Evolutionary conservation across 2,329 filamentous ascomycete genomes (phyloP).

Genomic region (Beauveria brongniartii): DNA sequence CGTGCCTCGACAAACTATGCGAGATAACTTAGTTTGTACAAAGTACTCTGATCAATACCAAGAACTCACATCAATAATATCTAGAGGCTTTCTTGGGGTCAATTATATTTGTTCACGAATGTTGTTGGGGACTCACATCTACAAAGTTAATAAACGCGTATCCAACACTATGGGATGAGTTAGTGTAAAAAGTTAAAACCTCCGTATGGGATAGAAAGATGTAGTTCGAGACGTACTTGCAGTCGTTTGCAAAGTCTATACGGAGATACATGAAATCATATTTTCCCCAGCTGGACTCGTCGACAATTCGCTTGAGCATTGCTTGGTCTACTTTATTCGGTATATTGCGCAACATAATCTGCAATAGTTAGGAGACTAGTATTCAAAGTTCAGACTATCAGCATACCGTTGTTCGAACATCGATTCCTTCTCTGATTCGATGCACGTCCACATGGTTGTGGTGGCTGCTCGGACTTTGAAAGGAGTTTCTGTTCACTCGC

Average conservation of each 20-base stretch:
- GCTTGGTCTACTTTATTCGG: constrained; percentile 79
- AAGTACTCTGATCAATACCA: neutral
- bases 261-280: constrained; percentile 95
- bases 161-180: constrained; percentile 57
- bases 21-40: neutral
- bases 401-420: constrained; percentile 67
- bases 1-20: constrained; percentile 63
- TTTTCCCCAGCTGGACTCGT: constrained; percentile 68
- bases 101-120: constrained; percentile 26
- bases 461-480: constrained; percentile 40
- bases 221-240: constrained; percentile 51
- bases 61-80: constrained; percentile 59
- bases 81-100: constrained; percentile 45
- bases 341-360: constrained; percentile 94
- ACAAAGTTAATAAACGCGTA: constrained; percentile 97
- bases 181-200: neutral
- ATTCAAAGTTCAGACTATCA: neutral
- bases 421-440: constrained; percentile 55
- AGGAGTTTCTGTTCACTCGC: constrained; percentile 37
- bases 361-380: constrained; percentile 10
- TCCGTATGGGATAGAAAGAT: too few relatives aligned
- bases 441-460: constrained; percentile 56
- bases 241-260: constrained; percentile 78
- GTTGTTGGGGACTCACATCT: constrained; percentile 47
- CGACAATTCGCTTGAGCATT: constrained; percentile 71